phyloP scores from a whole-genome alignment of 192 early-diverging fungal species.

The Dissophora globulifera region DNA sequence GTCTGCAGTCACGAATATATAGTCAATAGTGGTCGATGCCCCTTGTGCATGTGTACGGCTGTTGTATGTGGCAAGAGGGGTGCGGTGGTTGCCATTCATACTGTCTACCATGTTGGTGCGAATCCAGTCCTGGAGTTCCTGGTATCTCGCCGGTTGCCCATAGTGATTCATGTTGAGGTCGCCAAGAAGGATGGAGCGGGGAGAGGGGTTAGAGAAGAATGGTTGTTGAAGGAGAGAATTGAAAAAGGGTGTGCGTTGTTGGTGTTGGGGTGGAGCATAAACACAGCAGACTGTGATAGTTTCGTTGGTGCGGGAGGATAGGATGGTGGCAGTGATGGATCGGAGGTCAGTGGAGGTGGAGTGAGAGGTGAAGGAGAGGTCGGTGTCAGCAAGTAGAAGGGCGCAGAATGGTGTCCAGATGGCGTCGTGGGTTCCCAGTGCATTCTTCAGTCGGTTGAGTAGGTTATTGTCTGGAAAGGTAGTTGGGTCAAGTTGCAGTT shows the following conservation, averaged over 20 bases:
- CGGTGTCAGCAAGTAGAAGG: no score
- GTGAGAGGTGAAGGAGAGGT: neutral
- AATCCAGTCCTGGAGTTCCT: neutral
- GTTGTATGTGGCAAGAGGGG: neutral
- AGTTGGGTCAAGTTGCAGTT: neutral
- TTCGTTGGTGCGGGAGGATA: neutral
- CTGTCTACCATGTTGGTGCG: slow-evolving; percentile 1
- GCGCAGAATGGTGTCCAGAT: slow-evolving; percentile 3
- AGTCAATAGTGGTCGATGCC: slow-evolving; percentile 25
- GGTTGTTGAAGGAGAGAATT: neutral
- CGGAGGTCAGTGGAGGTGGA: neutral
- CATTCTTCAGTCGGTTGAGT: neutral
- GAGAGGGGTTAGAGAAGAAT: slow-evolving; percentile 5
- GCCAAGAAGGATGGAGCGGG: neutral
- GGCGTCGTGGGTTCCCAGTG: neutral
- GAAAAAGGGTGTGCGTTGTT: neutral
- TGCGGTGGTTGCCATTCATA: neutral
- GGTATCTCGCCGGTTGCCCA: neutral
- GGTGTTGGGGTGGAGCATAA: neutral
- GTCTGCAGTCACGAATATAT: slow-evolving; percentile 21
- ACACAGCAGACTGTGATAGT: neutral
- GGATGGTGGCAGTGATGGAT: neutral
- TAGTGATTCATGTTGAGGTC: slow-evolving; percentile 4
- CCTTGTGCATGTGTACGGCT: neutral
- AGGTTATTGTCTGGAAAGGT: no score